Evolutionary conservation across 805 yeast species (phyloP).

Genomic region (Saccharomycopsis sp.): DNA sequence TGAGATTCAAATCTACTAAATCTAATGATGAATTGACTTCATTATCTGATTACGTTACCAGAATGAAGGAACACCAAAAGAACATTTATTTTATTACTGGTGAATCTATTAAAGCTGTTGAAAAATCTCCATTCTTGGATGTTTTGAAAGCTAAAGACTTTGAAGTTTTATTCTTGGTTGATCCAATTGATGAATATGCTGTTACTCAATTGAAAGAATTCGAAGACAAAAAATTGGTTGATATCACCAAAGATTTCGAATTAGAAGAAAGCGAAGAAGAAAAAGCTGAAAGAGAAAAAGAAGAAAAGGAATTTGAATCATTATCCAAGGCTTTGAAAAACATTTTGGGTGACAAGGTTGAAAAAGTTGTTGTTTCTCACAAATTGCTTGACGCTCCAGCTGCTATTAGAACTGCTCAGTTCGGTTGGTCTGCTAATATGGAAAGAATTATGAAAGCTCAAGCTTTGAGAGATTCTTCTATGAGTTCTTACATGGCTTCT

Average conservation of each 20-base stretch:
- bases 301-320: constrained; percentile 84
- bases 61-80: constrained; percentile 99
- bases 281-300: constrained; percentile 89
- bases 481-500: constrained; percentile 99
- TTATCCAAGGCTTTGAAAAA: constrained; percentile 95
- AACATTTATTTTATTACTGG: constrained; percentile 99
- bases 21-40: constrained; percentile 92
- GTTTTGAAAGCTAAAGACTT: constrained; percentile 97
- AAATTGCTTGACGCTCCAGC: constrained; percentile 98
- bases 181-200: constrained; percentile 99
- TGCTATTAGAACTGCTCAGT: constrained; percentile 99
- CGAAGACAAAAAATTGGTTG: constrained; percentile 98
- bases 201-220: constrained; percentile 99
- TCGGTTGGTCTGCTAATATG: constrained; percentile 99
- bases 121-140: constrained; percentile 98
- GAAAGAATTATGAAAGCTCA: constrained; percentile 99
- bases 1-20: constrained; percentile 96
- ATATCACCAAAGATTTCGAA: constrained; percentile 98
- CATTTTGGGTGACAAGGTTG: constrained; percentile 96
- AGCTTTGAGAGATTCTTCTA: constrained; percentile 96
- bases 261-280: constrained; percentile 98
- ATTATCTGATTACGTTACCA: constrained; percentile 92
- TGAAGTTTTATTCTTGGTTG: constrained; percentile 95
- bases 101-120: constrained; percentile 95
- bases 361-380: constrained; percentile 97